phyloP scores from a whole-genome alignment of 345 rosid species.

The Stellera chamaejasme region DNA sequence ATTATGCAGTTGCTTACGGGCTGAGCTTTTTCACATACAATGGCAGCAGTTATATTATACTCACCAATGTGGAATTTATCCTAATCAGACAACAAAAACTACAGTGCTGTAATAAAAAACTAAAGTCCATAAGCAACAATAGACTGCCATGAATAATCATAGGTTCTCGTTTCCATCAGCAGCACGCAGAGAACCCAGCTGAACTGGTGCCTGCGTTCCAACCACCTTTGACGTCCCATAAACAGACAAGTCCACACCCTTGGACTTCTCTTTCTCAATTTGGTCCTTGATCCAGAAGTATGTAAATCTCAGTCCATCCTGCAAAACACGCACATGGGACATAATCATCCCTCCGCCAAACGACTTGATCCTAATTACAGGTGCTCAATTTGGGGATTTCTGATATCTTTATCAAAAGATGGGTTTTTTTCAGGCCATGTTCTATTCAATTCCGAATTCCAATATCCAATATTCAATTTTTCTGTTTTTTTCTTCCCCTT shows the following conservation, averaged over 20 bases:
- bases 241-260: slow-evolving; percentile 56
- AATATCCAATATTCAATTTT: no score
- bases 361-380: no score
- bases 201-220: slow-evolving; percentile 94
- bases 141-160: background rate
- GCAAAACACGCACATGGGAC: slow-evolving; percentile 6
- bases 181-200: slow-evolving; percentile 76
- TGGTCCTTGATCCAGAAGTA: slow-evolving; percentile 90
- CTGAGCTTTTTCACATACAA: no score
- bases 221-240: slow-evolving; percentile 89
- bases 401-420: no score
- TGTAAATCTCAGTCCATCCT: slow-evolving; percentile 85
- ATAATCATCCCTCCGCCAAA: no score
- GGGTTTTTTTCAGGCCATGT: no score
- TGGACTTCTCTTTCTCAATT: slow-evolving; percentile 75
- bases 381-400: no score
- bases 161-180: slow-evolving; percentile 68
- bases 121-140: slow-evolving; percentile 4
- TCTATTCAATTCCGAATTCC: no score
- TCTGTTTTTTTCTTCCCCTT: no score
- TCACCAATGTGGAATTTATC: no score
- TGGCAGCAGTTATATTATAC: no score
- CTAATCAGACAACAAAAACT: background rate
- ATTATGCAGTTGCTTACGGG: no score
- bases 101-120: slow-evolving; percentile 9